These are phyloP conservation scores for Mycocentrospora acerina DNA, from an alignment of 2,329 filamentous ascomycete genomes.

Conservation along the genomic window DNA sequence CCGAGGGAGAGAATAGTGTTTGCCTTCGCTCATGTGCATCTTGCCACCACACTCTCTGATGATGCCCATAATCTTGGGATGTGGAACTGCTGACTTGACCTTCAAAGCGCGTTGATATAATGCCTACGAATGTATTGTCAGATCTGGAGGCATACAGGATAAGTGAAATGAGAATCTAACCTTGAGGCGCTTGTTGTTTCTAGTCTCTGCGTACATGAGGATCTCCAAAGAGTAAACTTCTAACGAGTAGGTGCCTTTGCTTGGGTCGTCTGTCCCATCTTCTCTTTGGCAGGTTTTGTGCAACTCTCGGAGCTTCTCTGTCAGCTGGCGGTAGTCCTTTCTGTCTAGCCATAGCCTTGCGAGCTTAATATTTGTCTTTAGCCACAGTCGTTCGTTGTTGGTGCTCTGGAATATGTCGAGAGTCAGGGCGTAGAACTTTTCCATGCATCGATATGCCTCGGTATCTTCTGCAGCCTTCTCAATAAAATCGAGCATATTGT, in stretches of 20 bases:
- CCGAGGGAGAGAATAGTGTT: slow-evolving; percentile 15
- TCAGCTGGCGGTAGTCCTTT: slow-evolving; percentile 79
- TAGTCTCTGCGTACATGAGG: slow-evolving; percentile 95
- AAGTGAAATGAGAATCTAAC: slow-evolving; percentile 36
- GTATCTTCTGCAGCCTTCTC: slow-evolving; percentile 80
- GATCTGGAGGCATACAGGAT: slow-evolving; percentile 24
- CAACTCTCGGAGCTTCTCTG: slow-evolving; percentile 82
- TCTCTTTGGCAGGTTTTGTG: slow-evolving; percentile 85
- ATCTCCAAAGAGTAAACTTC: slow-evolving; percentile 98
- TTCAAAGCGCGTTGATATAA: slow-evolving; percentile 89
- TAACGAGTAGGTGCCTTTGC: slow-evolving; percentile 92
- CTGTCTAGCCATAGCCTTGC: slow-evolving; percentile 88
- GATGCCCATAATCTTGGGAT: slow-evolving; percentile 98
- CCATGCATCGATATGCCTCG: slow-evolving; percentile 78
- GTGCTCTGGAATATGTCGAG: slow-evolving; percentile 94
- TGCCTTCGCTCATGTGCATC: slow-evolving; percentile 97
- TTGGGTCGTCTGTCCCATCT: slow-evolving; percentile 86
- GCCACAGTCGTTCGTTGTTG: slow-evolving; percentile 94
- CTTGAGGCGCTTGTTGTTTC: slow-evolving; percentile 97
- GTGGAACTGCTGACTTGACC: slow-evolving; percentile 94
- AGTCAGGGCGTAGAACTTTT: slow-evolving; percentile 91
- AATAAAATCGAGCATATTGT: slow-evolving; percentile 98
- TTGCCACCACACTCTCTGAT: slow-evolving; percentile 98
- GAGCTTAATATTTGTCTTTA: slow-evolving; percentile 98
- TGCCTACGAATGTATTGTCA: slow-evolving; percentile 47